Percentiles rank a stretch among this genome's conserved stretches.
Conservation (phyloP, 2,329 filamentous ascomycete species). For the Epichloe elymi region DNA sequence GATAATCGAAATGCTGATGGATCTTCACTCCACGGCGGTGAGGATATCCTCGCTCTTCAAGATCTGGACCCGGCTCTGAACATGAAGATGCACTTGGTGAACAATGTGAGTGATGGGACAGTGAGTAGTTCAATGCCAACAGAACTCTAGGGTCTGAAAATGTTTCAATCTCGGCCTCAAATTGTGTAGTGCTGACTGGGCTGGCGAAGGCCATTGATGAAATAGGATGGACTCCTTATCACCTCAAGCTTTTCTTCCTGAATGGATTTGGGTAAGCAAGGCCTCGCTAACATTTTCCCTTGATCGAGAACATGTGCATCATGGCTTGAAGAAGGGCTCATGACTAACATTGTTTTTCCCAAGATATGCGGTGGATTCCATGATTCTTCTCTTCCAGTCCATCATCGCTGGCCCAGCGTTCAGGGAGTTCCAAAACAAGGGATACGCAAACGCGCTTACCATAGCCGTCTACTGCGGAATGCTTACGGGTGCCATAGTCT, state of each 20-base stretch:
- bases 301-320: background rate
- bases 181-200: background rate
- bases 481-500: constrained; percentile 48
- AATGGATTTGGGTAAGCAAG: constrained; percentile 41
- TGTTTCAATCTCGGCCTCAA: background rate
- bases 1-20: constrained; percentile 8
- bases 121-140: background rate
- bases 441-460: constrained; percentile 44
- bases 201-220: constrained; percentile 36
- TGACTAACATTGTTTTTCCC: constrained; percentile 1
- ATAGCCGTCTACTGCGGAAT: constrained; percentile 47
- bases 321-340: background rate
- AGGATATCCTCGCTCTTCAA: constrained; percentile 44
- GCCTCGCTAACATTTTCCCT: background rate
- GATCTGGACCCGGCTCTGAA: constrained; percentile 48
- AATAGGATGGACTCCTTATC: constrained; percentile 47
- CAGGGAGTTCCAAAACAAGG: constrained; percentile 42
- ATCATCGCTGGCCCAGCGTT: constrained; percentile 46
- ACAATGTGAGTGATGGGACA: constrained; percentile 37
- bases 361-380: constrained; percentile 34
- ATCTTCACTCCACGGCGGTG: constrained; percentile 13
- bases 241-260: constrained; percentile 46
- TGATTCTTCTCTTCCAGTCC: constrained; percentile 42
- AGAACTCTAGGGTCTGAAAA: background rate
- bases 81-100: constrained; percentile 56